Evolutionary conservation across 805 yeast species (phyloP).

Genomic region (Candida wancherniae): DNA sequence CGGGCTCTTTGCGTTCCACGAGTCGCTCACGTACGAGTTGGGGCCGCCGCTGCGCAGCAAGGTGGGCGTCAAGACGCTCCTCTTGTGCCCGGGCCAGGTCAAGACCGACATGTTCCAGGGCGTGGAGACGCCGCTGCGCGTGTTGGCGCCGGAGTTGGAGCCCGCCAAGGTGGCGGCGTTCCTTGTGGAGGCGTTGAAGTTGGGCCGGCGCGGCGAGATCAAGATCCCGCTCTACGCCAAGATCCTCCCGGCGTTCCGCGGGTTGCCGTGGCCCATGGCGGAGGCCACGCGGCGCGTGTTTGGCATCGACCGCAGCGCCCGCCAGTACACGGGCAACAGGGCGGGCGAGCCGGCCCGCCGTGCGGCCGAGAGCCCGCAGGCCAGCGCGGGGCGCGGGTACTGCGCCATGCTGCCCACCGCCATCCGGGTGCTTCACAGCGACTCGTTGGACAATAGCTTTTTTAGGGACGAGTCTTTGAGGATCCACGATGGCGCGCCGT

Average conservation of each 20-base stretch:
- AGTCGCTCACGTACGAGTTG: constrained; percentile 67
- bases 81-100: constrained; percentile 86
- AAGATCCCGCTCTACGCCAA: constrained; percentile 74
- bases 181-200: constrained; percentile 50
- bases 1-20: constrained; percentile 80
- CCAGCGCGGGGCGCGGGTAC: no score
- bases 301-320: constrained; percentile 53
- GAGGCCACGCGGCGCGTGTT: constrained; percentile 51
- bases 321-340: constrained; percentile 1
- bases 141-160: constrained; percentile 79
- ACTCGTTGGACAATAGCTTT: constrained; percentile 6
- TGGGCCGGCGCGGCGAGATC: constrained; percentile 65
- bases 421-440: constrained; percentile 5
- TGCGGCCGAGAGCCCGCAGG: no score
- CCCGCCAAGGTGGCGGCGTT: constrained; percentile 59
- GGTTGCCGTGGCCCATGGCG: constrained; percentile 66
- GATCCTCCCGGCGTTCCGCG: constrained; percentile 65
- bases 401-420: no score
- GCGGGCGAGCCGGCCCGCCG: no score
- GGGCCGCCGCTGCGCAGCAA: constrained; percentile 45
- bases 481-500: constrained; percentile 8
- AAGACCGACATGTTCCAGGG: constrained; percentile 69
- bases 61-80: constrained; percentile 61
- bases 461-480: constrained; percentile 8
- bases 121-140: constrained; percentile 65